Conservation (phyloP, 192 early-diverging fungal genomes). For the Diversispora eburnea region DNA sequence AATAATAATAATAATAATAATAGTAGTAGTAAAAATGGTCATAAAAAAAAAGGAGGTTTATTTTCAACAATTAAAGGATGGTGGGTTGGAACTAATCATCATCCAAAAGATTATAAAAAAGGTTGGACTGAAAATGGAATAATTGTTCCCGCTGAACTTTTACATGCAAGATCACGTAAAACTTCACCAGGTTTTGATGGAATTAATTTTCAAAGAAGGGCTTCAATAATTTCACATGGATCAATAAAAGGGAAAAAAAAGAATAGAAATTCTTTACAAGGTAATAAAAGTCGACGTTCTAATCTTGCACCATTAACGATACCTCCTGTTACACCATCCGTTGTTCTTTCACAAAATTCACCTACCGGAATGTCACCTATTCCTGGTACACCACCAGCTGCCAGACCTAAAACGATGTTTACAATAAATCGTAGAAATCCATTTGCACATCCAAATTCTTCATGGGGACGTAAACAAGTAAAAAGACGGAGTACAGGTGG, state of each 20-base stretch:
- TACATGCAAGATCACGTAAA: conserved; percentile 6
- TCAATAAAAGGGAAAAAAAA: conserved; percentile 29
- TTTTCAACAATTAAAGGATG: conserved; percentile 25
- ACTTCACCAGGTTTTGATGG: conserved; percentile 21
- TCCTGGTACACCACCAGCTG: conserved; percentile 24
- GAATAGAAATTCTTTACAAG: conserved; percentile 21
- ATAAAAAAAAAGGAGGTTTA: conserved; percentile 15
- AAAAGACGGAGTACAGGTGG: conserved; percentile 23
- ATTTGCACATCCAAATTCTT: conserved; percentile 11
- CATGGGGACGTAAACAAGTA: conserved; percentile 25
- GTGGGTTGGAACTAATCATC: conserved; percentile 14
- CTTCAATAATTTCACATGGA: neutral
- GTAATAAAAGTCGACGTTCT: conserved; percentile 18
- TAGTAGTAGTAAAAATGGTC: neutral
- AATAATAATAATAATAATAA: neutral
- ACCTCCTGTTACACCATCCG: conserved; percentile 26
- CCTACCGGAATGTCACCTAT: conserved; percentile 16
- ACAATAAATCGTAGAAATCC: conserved; percentile 22
- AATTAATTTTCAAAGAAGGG: conserved; percentile 1
- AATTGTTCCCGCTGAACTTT: conserved; percentile 14
- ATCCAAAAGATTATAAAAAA: neutral
- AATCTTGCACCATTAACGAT: conserved; percentile 22
- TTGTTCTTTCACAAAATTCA: conserved; percentile 27
- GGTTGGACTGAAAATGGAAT: conserved; percentile 22
- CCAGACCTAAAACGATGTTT: conserved; percentile 16